Evolutionary conservation across 805 yeast species (phyloP).

Genomic region (Metschnikowia rubicola): DNA sequence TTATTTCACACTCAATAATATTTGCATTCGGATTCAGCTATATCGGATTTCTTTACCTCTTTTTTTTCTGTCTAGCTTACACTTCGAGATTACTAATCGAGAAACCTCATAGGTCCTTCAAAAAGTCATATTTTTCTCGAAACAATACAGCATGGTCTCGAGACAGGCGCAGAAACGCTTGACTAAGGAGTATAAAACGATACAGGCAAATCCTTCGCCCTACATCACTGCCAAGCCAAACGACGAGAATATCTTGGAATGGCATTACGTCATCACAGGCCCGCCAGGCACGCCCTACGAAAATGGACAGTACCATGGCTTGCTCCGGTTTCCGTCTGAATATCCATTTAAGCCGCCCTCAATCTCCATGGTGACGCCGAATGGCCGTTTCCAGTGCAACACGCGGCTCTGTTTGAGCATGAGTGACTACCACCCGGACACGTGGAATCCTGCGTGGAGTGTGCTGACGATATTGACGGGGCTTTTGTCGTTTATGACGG

Average conservation of each 20-base stretch:
- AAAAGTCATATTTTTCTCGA: neutral
- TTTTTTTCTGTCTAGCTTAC: no score
- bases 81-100: neutral
- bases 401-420: slow-evolving; percentile 84
- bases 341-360: slow-evolving; percentile 93
- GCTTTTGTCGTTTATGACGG: slow-evolving; percentile 86
- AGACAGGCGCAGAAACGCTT: slow-evolving; percentile 48
- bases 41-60: no score
- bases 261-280: slow-evolving; percentile 92
- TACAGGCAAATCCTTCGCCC: slow-evolving; percentile 80
- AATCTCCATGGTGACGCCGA: slow-evolving; percentile 84
- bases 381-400: slow-evolving; percentile 80
- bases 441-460: slow-evolving; percentile 97
- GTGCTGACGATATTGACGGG: slow-evolving; percentile 88
- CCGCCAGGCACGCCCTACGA: slow-evolving; percentile 87
- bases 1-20: no score
- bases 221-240: slow-evolving; percentile 80
- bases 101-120: neutral
- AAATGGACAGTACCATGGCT: slow-evolving; percentile 86
- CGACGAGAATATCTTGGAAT: slow-evolving; percentile 82
- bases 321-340: slow-evolving; percentile 76
- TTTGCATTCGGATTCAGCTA: no score
- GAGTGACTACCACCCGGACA: slow-evolving; percentile 91
- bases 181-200: slow-evolving; percentile 75
- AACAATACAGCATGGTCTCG: slow-evolving; percentile 29